Base-by-base conservation (phyloP, 257 asterid species). In the Solanum ahanhuiri region DNA sequence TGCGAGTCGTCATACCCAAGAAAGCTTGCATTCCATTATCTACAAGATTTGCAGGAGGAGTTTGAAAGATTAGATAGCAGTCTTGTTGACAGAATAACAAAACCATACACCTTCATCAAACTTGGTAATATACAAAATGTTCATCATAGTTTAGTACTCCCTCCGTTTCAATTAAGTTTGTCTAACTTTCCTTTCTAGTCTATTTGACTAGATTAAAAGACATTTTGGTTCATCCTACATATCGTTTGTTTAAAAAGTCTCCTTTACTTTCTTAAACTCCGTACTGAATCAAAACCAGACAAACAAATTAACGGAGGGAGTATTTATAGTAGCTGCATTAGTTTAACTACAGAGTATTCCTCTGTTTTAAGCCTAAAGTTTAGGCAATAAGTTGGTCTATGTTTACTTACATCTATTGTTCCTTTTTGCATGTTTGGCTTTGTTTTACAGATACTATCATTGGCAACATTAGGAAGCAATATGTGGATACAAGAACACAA, bases 401-500 rank as follows among this genome's bases (percentile, higher is more conserved):
- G 57, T 75, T 43, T 77, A 43, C 17, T 7, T 77, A 1, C 17
- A 23, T 43, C 39, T 25, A 2, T 11, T 77, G 37, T 14, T 43
- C 39, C 83, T 77, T 41, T 77, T 23, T 60, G 67, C 30, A 60
- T 60, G 67, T 3, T 60, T 60, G 67, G 28, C 30, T 60, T n/a
- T 60, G 67, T 60, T 2, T 60, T 4, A 87, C 90, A 93, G 94
- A 88, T 85, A 86, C 88, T 35, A 85, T 93, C 14, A 92, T 94
- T 81, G 94, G 92, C 66, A 90, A 84, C 76, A 75, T 90, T 77
- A 87, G 89, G 88, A 90, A 91, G 88, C 93, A 92, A 63, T 94
- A 94, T 85, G 87, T 43, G 22, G 98, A 93, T 82, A 87, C 91
- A 83, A 93, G 95, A 81, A 91, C 98, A 85, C 98, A 93, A 45